phyloP scores from a whole-genome alignment of 2,329 filamentous ascomycete genomes.

The Rhinocladiella similis region DNA sequence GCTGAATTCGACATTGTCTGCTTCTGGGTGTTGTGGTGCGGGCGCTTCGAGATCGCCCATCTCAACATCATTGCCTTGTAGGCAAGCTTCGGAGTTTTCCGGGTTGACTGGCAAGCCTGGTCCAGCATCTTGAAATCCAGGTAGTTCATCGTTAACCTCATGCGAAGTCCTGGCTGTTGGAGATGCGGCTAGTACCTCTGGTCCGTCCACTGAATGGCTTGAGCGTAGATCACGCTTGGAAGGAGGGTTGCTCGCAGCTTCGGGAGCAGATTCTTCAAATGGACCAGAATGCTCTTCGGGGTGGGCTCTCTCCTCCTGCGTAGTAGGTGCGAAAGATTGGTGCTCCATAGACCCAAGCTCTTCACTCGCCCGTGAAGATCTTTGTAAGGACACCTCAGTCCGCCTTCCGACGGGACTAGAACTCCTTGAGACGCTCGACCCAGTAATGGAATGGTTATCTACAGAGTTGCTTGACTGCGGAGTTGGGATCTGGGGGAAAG shows the following conservation, averaged over 20 bases:
- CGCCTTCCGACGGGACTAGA: conserved; percentile 1
- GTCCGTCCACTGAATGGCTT: no score
- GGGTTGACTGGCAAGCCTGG: background rate
- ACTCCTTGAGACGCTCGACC: conserved; percentile 2
- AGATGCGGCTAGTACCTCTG: no score
- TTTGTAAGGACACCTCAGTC: background rate
- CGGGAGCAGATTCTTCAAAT: background rate
- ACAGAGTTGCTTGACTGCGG: conserved; percentile 14
- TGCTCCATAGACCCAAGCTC: background rate
- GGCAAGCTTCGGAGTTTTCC: background rate
- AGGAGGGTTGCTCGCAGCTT: no score
- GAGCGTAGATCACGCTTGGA: no score
- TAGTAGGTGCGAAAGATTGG: background rate
- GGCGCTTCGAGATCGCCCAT: background rate
- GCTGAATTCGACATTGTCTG: conserved; percentile 19
- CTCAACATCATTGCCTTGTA: background rate
- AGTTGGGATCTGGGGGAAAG: conserved; percentile 12
- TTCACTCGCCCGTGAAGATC: background rate
- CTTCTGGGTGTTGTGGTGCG: background rate
- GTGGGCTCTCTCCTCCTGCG: no score
- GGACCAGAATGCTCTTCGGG: background rate
- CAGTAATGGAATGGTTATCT: conserved; percentile 2
- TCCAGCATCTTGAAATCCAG: background rate
- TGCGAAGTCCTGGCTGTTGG: no score
- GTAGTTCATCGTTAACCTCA: no score